Conservation (phyloP, 129 eudicot species). For the Scalesia atractyloides region DNA sequence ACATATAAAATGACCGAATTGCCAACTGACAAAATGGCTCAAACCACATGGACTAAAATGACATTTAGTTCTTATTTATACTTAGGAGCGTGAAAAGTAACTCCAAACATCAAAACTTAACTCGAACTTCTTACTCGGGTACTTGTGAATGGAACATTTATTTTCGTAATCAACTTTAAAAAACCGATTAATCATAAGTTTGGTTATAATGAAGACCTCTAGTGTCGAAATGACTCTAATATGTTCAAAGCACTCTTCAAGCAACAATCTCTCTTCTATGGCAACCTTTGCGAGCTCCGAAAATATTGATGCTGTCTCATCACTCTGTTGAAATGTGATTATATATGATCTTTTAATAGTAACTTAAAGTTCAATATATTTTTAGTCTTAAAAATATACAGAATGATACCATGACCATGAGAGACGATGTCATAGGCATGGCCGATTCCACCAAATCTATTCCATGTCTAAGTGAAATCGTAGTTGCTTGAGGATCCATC, state of each 20-base stretch:
- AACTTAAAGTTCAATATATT: not conserved
- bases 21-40: no score
- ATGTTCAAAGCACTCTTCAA: conserved; percentile 70
- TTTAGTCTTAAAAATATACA: not conserved
- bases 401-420: conserved; percentile 46
- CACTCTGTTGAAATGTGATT: conserved; percentile 25
- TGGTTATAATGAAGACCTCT: conserved; percentile 43
- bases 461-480: conserved; percentile 46
- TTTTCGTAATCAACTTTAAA: no score
- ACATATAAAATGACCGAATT: no score
- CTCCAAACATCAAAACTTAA: no score
- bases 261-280: conserved; percentile 55
- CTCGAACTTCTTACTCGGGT: no score
- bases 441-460: conserved; percentile 50
- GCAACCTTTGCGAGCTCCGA: conserved; percentile 62
- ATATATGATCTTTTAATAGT: not conserved
- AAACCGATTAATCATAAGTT: not conserved
- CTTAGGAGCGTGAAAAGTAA: no score
- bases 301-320: conserved; percentile 33
- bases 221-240: conserved; percentile 50
- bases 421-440: conserved; percentile 28
- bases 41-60: no score
- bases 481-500: conserved; percentile 51
- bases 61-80: no score
- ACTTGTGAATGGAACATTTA: no score